Base-by-base conservation (phyloP, 805 yeast genomes). In the Priceomyces melissophilus region DNA sequence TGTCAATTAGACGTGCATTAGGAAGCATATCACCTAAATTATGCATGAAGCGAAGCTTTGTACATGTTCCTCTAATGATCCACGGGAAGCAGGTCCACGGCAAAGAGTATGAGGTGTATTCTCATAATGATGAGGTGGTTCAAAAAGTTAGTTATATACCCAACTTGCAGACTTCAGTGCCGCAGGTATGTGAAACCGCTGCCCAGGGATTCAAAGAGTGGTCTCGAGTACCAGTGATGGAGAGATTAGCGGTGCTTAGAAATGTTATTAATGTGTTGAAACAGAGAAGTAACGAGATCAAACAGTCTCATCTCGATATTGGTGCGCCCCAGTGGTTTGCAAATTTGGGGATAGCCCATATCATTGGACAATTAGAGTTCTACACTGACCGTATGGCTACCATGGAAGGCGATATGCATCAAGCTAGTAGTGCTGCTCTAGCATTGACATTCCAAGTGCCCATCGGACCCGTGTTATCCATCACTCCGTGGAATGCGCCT, bases 401-500 rank as follows among this genome's bases (percentile, higher is more conserved):
- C 6, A 52, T 61, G 3, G 44, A 41, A 8, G 65, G 65, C 0
- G 34, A 35, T 11, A 37, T 52, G 1, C 44, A 50, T 11, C 42
- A 48, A 25, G 30, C 56, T 3, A 30, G 12, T 10, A 14, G 16
- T 9, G 29, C 48, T 3, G 58, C 50, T 12, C 45, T 61, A 30
- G 60, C 67, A 1, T 30, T 69, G 39, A 58, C 62, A 2, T 32
- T 62, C 11, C 60, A 54, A 32, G 59, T 62, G 32, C 78, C 79
- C 1, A 40, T 71, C 11, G 78, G 79, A 1, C 72, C 76, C 0
- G 72, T 73, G 1, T 48, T 73, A 28, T 60, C 75, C 12, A 65
- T 73, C 2, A 59, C 76, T 2, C 70, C 79, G 0, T 73, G 78
- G 78, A 73, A 73, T 52, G 77, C 75, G 1, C 76, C 79, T 1